Evolutionary conservation across 2,329 filamentous ascomycete species (phyloP).

Genomic region (Colletotrichum euphorbiae): DNA sequence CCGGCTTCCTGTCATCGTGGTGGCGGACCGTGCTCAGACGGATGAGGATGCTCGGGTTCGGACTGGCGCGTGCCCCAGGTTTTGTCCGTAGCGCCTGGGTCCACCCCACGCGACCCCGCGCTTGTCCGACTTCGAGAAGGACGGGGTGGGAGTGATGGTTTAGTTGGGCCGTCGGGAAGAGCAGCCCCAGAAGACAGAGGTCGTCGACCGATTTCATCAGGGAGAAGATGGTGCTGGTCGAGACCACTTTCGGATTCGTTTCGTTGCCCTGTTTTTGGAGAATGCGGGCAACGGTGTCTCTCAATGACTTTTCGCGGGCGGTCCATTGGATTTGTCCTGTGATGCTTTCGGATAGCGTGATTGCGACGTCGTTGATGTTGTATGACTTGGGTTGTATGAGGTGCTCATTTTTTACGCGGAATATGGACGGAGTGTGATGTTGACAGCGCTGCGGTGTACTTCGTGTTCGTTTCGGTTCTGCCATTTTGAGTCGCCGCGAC

Average conservation of each 20-base stretch:
- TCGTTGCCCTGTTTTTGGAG: constrained; percentile 24
- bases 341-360: constrained; percentile 28
- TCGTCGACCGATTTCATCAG: constrained; percentile 35
- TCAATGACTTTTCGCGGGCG: constrained; percentile 19
- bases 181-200: constrained; percentile 23
- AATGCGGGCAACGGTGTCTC: constrained; percentile 21
- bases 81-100: constrained; percentile 30
- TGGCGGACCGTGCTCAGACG: constrained; percentile 37
- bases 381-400: constrained; percentile 5
- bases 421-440: constrained; percentile 13
- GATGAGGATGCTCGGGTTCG: constrained; percentile 30
- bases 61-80: constrained; percentile 9
- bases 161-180: constrained; percentile 32
- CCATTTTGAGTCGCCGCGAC: constrained; percentile 9
- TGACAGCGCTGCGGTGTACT: constrained; percentile 17
- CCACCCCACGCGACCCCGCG: constrained; percentile 33
- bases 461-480: constrained; percentile 18
- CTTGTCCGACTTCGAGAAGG: constrained; percentile 29
- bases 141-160: constrained; percentile 33
- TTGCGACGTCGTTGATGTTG: constrained; percentile 35
- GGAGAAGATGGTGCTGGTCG: constrained; percentile 18
- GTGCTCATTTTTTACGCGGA: background rate
- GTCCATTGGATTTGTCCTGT: constrained; percentile 25
- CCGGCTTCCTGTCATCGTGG: constrained; percentile 6
- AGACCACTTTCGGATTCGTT: constrained; percentile 15